Conservation (phyloP, 495 filamentous ascomycete species). For the Poronia punctata region DNA sequence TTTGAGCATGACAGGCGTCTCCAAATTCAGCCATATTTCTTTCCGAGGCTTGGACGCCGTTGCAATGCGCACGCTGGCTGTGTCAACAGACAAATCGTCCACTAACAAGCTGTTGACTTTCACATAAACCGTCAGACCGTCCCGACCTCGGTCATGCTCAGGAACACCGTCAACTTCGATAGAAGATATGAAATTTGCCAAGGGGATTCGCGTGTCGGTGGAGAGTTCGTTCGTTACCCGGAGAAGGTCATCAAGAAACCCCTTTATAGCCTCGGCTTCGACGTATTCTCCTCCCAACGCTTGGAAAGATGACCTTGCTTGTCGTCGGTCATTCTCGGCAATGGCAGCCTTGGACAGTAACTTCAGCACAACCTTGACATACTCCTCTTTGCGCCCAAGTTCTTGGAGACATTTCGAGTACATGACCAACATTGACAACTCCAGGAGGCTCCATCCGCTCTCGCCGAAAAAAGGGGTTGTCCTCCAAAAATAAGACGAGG, state of each 20-base stretch:
- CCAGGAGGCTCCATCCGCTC: conserved; percentile 70
- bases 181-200: conserved; percentile 67
- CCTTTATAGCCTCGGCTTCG: conserved; percentile 46
- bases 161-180: conserved; percentile 63
- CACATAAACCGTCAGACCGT: conserved; percentile 71
- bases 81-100: conserved; percentile 60
- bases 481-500: conserved; percentile 73
- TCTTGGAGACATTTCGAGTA: conserved; percentile 78
- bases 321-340: conserved; percentile 42
- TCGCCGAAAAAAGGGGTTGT: conserved; percentile 77
- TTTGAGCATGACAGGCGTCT: conserved; percentile 36
- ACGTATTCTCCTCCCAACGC: conserved; percentile 37
- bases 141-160: conserved; percentile 60
- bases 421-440: conserved; percentile 76
- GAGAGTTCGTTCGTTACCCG: conserved; percentile 53
- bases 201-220: conserved; percentile 57
- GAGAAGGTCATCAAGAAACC: conserved; percentile 61
- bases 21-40: conserved; percentile 60
- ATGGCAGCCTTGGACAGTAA: conserved; percentile 68
- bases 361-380: conserved; percentile 65
- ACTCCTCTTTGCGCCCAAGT: conserved; percentile 69
- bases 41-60: conserved; percentile 37
- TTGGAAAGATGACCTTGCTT: conserved; percentile 29
- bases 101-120: conserved; percentile 65
- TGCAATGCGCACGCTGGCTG: conserved; percentile 59